Conservation (phyloP, 106 monocot species). For the Apostasia shenzhenica region DNA sequence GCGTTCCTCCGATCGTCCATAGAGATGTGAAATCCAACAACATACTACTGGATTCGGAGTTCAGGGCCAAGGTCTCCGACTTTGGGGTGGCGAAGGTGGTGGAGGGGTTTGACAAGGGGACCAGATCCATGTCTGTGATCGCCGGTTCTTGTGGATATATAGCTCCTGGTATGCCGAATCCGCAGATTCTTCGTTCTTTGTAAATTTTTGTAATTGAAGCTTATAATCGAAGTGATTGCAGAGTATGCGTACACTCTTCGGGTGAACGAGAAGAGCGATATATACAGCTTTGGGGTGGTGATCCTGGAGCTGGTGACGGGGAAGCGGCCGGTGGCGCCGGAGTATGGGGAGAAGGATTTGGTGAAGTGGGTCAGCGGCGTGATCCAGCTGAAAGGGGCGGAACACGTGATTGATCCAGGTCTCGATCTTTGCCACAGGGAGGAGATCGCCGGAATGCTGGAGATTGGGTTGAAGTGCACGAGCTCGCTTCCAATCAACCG, state of each 20-base stretch:
- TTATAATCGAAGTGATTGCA: constrained; percentile 3
- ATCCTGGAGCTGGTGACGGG: constrained; percentile 82
- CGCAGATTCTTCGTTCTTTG: not conserved
- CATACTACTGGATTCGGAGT: constrained; percentile 51
- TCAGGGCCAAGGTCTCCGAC: constrained; percentile 49
- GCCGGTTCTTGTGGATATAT: constrained; percentile 60
- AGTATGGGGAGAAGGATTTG: constrained; percentile 67
- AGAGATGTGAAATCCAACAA: constrained; percentile 66
- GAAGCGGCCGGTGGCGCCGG: constrained; percentile 44
- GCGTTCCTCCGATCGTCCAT: constrained; percentile 56
- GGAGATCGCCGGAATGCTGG: constrained; percentile 32
- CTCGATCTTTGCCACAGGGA: constrained; percentile 37
- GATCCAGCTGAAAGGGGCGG: constrained; percentile 51
- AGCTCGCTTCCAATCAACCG: constrained; percentile 44
- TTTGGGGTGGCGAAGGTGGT: constrained; percentile 53
- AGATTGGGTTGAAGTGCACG: constrained; percentile 35
- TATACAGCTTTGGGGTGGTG: constrained; percentile 88
- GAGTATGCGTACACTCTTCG: constrained; percentile 88
- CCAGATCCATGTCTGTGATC: constrained; percentile 48
- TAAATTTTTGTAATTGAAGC: not conserved
- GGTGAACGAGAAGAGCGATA: constrained; percentile 90
- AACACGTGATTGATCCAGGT: constrained; percentile 43
- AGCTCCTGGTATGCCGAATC: constrained; percentile 40
- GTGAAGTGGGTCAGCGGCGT: constrained; percentile 67
- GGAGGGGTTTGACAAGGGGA: constrained; percentile 26